These are phyloP conservation scores for Trichoderma semiorbis DNA, from an alignment of 2,329 filamentous ascomycete species.

Conservation along the genomic window DNA sequence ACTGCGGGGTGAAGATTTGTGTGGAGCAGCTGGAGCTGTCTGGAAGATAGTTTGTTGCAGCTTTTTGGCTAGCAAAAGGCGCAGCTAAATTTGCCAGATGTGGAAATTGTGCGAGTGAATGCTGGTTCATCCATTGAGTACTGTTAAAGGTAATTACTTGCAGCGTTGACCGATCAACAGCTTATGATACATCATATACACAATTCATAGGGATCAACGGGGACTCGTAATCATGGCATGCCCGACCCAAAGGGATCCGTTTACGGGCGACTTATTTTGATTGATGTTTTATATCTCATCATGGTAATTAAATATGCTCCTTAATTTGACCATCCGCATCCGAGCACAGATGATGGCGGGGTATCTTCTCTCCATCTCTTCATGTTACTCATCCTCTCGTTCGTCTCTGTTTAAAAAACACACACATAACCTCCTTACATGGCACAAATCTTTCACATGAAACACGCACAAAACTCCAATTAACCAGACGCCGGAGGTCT, in stretches of 20 bases:
- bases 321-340: slow-evolving; percentile 10
- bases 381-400: not conserved
- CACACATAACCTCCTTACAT: not conserved
- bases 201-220: not conserved
- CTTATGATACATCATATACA: not conserved
- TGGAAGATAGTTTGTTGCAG: not conserved
- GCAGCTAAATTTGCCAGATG: not conserved
- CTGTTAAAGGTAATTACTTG: not conserved
- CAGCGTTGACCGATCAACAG: not conserved
- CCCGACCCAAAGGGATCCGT: not conserved
- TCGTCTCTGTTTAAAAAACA: not conserved
- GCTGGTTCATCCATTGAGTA: not conserved
- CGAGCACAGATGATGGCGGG: slow-evolving; percentile 9
- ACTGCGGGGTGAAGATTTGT: not conserved
- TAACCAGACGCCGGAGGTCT: not conserved
- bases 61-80: not conserved
- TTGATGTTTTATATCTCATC: not conserved
- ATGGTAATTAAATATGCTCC: slow-evolving; percentile 1
- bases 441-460: not conserved
- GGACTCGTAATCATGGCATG: not conserved
- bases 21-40: not conserved
- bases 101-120: not conserved
- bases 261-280: not conserved
- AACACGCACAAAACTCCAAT: not conserved
- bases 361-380: slow-evolving; percentile 7